phyloP scores from a whole-genome alignment of 495 filamentous ascomycete genomes.

The Podospora comata region DNA sequence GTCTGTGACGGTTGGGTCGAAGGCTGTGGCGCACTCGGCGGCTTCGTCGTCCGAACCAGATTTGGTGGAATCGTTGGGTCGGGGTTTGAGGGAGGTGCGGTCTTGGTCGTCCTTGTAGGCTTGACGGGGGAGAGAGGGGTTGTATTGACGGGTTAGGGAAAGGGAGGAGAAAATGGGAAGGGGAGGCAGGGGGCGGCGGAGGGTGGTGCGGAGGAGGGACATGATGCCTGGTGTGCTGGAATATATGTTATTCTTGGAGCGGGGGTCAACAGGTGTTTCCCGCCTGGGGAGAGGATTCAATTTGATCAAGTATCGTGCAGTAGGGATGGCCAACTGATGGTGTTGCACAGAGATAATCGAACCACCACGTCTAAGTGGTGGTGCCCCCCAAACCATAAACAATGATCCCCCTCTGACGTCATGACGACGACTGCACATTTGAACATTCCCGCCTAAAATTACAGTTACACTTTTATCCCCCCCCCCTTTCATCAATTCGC shows the following conservation, averaged over 20 bases:
- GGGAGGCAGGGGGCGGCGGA: neutral
- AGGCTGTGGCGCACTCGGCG: conserved; percentile 24
- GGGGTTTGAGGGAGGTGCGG: conserved; percentile 42
- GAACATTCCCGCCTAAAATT: neutral
- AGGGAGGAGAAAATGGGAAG: neutral
- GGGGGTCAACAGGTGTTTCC: too few relatives aligned
- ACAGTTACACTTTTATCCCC: neutral
- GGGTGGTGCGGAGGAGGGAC: conserved; percentile 10
- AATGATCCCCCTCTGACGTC: conserved; percentile 15
- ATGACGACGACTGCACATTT: neutral
- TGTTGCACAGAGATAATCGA: neutral
- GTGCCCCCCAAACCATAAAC: neutral
- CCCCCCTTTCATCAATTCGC: neutral
- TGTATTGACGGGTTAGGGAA: conserved; percentile 12
- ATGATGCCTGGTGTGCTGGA: neutral
- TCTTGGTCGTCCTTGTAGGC: conserved; percentile 43
- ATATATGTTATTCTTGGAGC: too few relatives aligned
- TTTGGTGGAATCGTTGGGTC: conserved; percentile 35
- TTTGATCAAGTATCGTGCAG: too few relatives aligned
- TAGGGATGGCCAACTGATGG: neutral
- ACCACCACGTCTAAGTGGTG: neutral
- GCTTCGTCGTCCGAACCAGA: conserved; percentile 40
- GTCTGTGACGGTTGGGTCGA: conserved; percentile 39
- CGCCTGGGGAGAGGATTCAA: too few relatives aligned
- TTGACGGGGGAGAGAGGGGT: conserved; percentile 19